phyloP scores from a whole-genome alignment of 2,329 filamentous ascomycete genomes.

The Fusarium armeniacum region DNA sequence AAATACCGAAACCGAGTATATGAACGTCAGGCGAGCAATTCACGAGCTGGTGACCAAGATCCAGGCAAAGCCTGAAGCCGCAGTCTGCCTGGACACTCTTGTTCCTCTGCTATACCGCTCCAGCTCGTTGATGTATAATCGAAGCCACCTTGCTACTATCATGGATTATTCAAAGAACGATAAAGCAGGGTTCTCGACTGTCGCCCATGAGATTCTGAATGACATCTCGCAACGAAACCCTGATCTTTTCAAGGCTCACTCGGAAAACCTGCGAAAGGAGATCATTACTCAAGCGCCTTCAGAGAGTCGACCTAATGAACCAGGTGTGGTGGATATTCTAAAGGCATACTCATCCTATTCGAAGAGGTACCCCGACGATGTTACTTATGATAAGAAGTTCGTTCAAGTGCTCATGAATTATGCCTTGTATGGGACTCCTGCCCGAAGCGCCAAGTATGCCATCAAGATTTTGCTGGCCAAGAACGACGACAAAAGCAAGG shows the following conservation, averaged over 20 bases:
- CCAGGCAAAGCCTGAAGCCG: conserved; percentile 72
- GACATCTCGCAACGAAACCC: conserved; percentile 93
- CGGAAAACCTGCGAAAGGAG: conserved; percentile 90
- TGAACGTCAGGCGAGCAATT: conserved; percentile 89
- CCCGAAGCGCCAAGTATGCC: conserved; percentile 91
- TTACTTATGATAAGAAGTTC: conserved; percentile 86
- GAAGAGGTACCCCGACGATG: conserved; percentile 84
- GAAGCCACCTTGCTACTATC: conserved; percentile 91
- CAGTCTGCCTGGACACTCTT: conserved; percentile 82
- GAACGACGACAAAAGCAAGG: conserved; percentile 78
- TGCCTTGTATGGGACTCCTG: conserved; percentile 83
- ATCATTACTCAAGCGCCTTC: conserved; percentile 85
- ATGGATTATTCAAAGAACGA: conserved; percentile 89
- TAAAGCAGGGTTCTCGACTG: conserved; percentile 79
- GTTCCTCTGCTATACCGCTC: conserved; percentile 86
- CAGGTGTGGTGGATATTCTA: conserved; percentile 85
- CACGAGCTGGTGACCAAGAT: conserved; percentile 90
- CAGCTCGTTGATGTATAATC: conserved; percentile 90
- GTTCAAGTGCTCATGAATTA: conserved; percentile 85
- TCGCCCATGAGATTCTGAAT: conserved; percentile 89
- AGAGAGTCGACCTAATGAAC: conserved; percentile 75
- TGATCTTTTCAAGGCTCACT: conserved; percentile 91
- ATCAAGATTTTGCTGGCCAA: conserved; percentile 89
- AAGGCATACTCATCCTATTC: conserved; percentile 96
- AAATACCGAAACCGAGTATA: conserved; percentile 83